Conservation (phyloP, 768 basidiomycete genomes). For the Lactarius trivialis region DNA sequence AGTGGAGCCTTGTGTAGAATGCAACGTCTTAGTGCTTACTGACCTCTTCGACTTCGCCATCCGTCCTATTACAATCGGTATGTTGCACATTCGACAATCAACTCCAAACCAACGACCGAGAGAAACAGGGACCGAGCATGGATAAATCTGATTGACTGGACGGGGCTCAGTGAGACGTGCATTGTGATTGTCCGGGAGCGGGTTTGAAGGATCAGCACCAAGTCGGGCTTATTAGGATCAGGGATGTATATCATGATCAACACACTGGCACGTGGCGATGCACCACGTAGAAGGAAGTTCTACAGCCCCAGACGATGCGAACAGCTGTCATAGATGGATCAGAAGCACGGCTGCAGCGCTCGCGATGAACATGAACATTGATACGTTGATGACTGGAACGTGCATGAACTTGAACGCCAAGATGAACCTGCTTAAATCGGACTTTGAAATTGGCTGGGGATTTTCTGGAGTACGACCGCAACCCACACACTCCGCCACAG, state of each 20-base stretch:
- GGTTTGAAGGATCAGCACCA: neutral
- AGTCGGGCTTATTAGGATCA: neutral
- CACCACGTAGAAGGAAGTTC: neutral
- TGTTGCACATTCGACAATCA: neutral
- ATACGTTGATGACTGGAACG: too few species aligned
- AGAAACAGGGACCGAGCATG: neutral
- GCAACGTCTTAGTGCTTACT: neutral
- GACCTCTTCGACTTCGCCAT: neutral
- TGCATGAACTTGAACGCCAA: too few species aligned
- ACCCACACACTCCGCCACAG: too few species aligned
- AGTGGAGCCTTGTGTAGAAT: too few species aligned
- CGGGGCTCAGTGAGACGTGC: too few species aligned
- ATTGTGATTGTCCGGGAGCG: too few species aligned
- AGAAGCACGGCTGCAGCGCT: too few species aligned
- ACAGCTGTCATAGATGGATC: neutral
- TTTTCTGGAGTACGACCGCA: too few species aligned
- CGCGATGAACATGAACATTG: too few species aligned
- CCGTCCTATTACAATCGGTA: neutral
- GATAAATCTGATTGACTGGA: neutral
- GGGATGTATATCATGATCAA: neutral
- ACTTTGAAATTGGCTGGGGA: too few species aligned
- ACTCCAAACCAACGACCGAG: neutral
- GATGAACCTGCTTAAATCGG: too few species aligned
- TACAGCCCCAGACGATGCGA: neutral
- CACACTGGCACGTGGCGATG: neutral